A percentile compares a stretch with the other conserved stretches of the same genome.
phyloP scores from a whole-genome alignment of 176 grass and related monocot genomes.

The Bromus sterilis region DNA sequence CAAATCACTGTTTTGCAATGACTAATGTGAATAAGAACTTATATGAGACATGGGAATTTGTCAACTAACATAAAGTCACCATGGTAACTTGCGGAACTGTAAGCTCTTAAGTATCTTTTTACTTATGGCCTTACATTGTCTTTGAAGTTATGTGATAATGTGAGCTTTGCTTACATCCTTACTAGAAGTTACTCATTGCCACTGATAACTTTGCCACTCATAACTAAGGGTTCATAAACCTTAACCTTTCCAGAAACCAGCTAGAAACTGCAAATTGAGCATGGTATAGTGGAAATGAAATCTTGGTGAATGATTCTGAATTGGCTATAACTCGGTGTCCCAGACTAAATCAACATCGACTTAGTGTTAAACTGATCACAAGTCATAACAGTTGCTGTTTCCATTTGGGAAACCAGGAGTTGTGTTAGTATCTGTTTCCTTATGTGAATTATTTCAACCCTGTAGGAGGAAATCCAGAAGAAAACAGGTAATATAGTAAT shows the following conservation, averaged over 20 bases:
- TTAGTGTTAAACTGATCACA: not conserved
- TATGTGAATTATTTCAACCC: not conserved
- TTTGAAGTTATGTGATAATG: no score
- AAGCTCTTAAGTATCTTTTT: not conserved
- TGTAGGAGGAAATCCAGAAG: slow-evolving; percentile 95
- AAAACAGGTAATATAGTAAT: slow-evolving; percentile 96
- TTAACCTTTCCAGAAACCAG: no score
- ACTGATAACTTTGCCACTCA: no score
- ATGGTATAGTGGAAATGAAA: no score
- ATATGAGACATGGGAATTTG: not conserved
- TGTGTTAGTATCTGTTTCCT: not conserved
- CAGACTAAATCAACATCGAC: not conserved
- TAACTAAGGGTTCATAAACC: no score
- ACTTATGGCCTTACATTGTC: not conserved
- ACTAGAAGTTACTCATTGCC: not conserved
- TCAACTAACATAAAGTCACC: not conserved
- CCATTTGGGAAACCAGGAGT: not conserved
- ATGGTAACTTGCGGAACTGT: not conserved
- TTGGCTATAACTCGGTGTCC: not conserved
- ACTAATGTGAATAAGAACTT: slow-evolving; percentile 5
- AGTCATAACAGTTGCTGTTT: not conserved
- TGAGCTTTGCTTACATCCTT: no score
- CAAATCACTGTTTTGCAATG: no score
- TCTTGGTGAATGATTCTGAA: not conserved
- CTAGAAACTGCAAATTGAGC: no score